Base-by-base conservation (phyloP, 192 early-diverging fungal species). In the Helicostylum pulchrum region DNA sequence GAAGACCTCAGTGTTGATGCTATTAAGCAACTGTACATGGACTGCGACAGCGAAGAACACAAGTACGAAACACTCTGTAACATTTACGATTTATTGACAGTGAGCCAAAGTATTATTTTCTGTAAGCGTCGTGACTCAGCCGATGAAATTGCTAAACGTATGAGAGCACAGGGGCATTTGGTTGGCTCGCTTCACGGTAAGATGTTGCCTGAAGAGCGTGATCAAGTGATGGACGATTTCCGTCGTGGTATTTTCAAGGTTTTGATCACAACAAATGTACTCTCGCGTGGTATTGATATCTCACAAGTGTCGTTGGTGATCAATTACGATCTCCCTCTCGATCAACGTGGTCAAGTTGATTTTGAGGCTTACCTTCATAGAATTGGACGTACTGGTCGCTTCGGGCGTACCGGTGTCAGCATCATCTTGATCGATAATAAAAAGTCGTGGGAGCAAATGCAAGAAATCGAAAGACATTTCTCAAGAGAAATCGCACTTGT, bases 31-130 rank as follows among this genome's bases (percentile, higher is more conserved):
- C 92, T 96, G 61, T 99, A 96, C 73, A 92, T 99, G 88, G 91
- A 96, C 73, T 97, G 95, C 76, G 85, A 83, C 55, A 77, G 76
- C 59, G 83, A 83, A 53, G 70, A 86, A 32, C 89, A 94, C 76
- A 97, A 97, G 74, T 81, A 88, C 44, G 85, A 89, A 63, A 83
- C 87, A 2, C 75, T 94, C 15, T 78, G 78, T n/a, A 80, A 82
- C 52, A 72, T 94, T 3, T 94, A 92, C 62, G 84, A 85, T 20
- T 72, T 99, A 55, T 77, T 97, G 69, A 94, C 94, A 0, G 89
- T 97, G 23, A 90, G 94, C 36, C 97, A 99, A 80, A 95, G 91
- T 74, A 97, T 99, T 45, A 94, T 98, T 51, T 99, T 99, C 78
- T 91, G 90, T 50, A 82, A 86, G 83, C 77, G 78, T 62, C 87